These are phyloP conservation scores for Fusarium drepaniforme DNA, from an alignment of 2,329 filamentous ascomycete genomes.

Conservation along the genomic window DNA sequence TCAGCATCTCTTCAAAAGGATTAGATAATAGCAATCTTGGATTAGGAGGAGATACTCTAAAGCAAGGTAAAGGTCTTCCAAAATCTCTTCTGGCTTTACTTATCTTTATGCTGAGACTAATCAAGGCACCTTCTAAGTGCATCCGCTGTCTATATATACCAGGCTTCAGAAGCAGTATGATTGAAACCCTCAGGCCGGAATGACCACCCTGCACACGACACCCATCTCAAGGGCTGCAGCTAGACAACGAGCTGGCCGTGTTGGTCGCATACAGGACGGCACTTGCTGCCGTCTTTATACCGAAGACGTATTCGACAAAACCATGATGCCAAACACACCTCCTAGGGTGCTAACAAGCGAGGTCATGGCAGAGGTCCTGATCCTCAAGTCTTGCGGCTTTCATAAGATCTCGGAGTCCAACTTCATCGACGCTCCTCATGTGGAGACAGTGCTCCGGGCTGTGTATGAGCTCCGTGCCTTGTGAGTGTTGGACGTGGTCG, in stretches of 20 bases:
- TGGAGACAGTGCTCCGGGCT: not conserved
- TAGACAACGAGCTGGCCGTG: conserved; percentile 88
- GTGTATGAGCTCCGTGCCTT: not conserved
- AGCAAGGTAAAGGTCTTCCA: not conserved
- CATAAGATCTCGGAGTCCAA: not conserved
- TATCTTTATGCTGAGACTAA: not conserved
- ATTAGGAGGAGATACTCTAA: not conserved
- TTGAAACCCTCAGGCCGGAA: conserved; percentile 95
- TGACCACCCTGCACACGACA: conserved; percentile 94
- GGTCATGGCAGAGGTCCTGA: not conserved
- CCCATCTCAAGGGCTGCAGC: conserved; percentile 97
- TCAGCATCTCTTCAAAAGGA: not conserved
- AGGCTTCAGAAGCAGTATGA: conserved; percentile 44
- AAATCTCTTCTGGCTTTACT: not conserved
- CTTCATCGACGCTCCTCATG: not conserved
- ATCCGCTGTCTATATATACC: not conserved
- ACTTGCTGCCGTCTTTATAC: not conserved
- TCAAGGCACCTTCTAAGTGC: not conserved
- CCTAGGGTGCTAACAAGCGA: not conserved
- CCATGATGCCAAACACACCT: not conserved
- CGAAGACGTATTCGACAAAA: not conserved
- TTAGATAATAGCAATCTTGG: not conserved
- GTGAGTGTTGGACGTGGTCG: not conserved
- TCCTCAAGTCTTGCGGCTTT: not conserved
- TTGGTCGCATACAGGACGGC: not conserved